These are phyloP conservation scores for Cercospora citrullina DNA, from an alignment of 2,329 filamentous ascomycete species.

Conservation along the genomic window DNA sequence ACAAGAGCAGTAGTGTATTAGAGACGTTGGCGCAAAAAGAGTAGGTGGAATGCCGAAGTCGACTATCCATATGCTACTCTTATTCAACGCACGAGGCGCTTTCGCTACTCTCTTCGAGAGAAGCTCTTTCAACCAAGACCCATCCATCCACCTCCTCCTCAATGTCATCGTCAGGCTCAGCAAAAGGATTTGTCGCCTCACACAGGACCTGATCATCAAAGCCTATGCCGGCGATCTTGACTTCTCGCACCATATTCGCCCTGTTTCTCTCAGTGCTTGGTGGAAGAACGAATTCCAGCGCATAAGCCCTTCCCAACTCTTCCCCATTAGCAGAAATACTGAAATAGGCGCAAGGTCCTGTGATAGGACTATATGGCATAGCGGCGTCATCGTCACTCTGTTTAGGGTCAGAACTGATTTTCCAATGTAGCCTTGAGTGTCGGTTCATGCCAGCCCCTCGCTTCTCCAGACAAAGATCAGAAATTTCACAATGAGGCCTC, in stretches of 20 bases:
- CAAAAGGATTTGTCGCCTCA: neutral
- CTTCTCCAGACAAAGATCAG: neutral
- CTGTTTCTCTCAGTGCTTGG: neutral
- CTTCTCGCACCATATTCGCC: too few relatives aligned
- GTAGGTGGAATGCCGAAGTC: neutral
- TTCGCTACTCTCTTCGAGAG: neutral
- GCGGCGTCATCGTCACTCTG: neutral
- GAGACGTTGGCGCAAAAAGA: neutral
- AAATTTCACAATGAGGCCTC: neutral
- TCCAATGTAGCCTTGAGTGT: neutral
- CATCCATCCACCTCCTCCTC: neutral
- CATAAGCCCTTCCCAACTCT: slow-evolving; percentile 1
- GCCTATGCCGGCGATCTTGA: neutral
- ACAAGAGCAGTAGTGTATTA: neutral
- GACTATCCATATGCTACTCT: neutral
- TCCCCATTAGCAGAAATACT: neutral
- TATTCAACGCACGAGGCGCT: neutral
- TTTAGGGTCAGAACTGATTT: neutral
- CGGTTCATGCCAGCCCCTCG: neutral
- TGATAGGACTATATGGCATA: slow-evolving; percentile 3
- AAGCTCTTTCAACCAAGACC: neutral
- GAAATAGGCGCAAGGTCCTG: slow-evolving; percentile 6
- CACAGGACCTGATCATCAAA: slow-evolving; percentile 5
- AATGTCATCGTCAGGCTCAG: neutral
- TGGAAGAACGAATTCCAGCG: slow-evolving; percentile 4